A percentile compares a stretch with the other conserved stretches of the same genome.
These are phyloP conservation scores for Crucibulum laeve DNA, from an alignment of 768 basidiomycete species.

Conservation along the genomic window DNA sequence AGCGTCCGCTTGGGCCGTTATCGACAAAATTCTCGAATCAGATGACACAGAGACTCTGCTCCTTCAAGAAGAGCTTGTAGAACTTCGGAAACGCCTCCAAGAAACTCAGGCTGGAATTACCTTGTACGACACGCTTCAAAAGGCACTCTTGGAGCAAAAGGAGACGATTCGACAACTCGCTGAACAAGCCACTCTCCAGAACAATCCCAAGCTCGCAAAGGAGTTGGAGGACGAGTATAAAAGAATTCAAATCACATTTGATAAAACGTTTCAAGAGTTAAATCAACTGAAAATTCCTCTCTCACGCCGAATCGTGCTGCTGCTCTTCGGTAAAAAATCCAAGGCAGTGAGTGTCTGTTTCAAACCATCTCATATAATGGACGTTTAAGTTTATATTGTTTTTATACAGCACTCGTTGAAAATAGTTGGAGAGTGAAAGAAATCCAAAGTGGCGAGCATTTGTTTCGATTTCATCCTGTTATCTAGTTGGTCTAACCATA, in stretches of 20 bases:
- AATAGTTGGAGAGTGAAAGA: no score
- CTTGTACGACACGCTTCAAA: conserved; percentile 18
- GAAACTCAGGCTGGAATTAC: conserved; percentile 26
- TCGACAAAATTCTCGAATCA: conserved; percentile 13
- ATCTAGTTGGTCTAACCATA: no score
- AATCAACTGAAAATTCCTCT: conserved; percentile 7
- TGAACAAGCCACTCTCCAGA: conserved; percentile 7
- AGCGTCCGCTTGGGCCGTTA: conserved; percentile 22
- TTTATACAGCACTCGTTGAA: no score
- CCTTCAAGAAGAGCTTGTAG: conserved; percentile 27
- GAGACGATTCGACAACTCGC: conserved; percentile 12
- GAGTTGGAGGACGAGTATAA: conserved; percentile 7
- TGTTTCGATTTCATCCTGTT: no score
- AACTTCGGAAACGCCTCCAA: conserved; percentile 18
- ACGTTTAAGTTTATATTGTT: no score
- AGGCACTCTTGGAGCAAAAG: conserved; percentile 20
- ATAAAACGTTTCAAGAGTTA: conserved; percentile 12
- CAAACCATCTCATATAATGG: no score
- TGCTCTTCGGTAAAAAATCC: conserved; percentile 4
- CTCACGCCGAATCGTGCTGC: conserved; percentile 4
- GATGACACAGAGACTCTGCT: conserved; percentile 13
- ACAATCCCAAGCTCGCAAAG: conserved; percentile 7
- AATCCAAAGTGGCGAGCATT: no score
- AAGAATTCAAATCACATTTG: conserved; percentile 11
- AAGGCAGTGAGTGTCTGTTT: not conserved